A percentile compares a stretch with the other conserved stretches of the same genome.
These are phyloP conservation scores for Mortierella polycephala DNA, from an alignment of 371 early-diverging fungal species.

Conservation along the genomic window DNA sequence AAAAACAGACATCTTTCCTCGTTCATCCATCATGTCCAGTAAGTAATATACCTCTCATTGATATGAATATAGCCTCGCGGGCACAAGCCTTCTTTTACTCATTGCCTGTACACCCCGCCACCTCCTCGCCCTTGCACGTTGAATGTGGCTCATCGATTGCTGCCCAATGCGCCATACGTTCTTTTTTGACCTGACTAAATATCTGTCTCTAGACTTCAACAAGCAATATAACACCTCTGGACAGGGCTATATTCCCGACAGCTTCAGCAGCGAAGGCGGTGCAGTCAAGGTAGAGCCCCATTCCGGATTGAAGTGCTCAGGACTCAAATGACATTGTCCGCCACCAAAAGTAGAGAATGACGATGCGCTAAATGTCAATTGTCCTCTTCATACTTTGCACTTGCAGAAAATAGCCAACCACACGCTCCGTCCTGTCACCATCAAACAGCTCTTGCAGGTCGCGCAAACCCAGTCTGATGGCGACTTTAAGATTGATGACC, in stretches of 20 bases:
- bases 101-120: background rate
- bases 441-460: conserved; percentile 37
- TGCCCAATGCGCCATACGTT: background rate
- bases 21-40: conserved; percentile 32
- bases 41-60: conserved; percentile 2
- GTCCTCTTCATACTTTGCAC: background rate
- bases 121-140: no score
- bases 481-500: conserved; percentile 39
- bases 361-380: background rate
- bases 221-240: conserved; percentile 28
- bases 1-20: background rate
- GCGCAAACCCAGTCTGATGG: conserved; percentile 39
- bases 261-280: conserved; percentile 30
- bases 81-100: background rate
- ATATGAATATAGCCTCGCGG: background rate
- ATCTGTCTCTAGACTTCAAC: conserved; percentile 19
- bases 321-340: background rate
- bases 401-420: conserved; percentile 34
- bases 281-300: conserved; percentile 17
- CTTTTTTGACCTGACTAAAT: background rate
- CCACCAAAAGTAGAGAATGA: background rate
- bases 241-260: conserved; percentile 26
- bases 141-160: background rate
- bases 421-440: conserved; percentile 47
- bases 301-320: background rate